Evolutionary conservation across 805 yeast genomes (phyloP).

Genomic region (Kuraishia capsulata): DNA sequence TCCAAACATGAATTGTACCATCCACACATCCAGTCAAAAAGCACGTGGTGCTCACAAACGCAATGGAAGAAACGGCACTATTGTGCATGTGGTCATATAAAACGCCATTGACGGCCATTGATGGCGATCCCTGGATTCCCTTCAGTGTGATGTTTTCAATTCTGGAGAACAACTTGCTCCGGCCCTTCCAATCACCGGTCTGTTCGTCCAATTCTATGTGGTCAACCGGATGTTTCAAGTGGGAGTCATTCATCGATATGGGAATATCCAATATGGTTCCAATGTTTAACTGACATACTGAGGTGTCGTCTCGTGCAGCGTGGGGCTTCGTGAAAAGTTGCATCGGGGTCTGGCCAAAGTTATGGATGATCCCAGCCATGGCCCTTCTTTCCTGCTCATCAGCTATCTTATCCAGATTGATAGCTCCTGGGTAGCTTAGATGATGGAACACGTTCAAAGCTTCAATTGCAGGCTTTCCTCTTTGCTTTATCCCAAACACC

Average conservation of each 20-base stretch:
- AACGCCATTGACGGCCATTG: constrained; percentile 27
- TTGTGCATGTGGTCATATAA: constrained; percentile 34
- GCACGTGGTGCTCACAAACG: constrained; percentile 29
- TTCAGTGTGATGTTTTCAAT: not conserved
- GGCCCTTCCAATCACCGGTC: constrained; percentile 41
- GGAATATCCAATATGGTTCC: constrained; percentile 25
- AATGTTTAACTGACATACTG: constrained; percentile 25
- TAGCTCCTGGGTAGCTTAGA: constrained; percentile 77
- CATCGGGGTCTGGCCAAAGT: constrained; percentile 85
- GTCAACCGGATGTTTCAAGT: constrained; percentile 28
- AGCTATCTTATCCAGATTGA: constrained; percentile 62
- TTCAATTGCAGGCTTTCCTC: constrained; percentile 58
- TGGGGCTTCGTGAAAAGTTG: constrained; percentile 67
- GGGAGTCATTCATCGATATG: constrained; percentile 31
- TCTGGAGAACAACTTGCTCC: constrained; percentile 10
- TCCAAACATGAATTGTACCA: constrained; percentile 58
- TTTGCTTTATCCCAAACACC: constrained; percentile 73
- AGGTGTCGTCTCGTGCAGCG: constrained; percentile 34
- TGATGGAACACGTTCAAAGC: constrained; percentile 76
- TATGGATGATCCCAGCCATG: constrained; percentile 76
- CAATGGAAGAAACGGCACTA: constrained; percentile 26
- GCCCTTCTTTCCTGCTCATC: constrained; percentile 72
- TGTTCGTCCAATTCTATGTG: constrained; percentile 35
- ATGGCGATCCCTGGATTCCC: constrained; percentile 1
- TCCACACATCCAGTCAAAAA: constrained; percentile 43